phyloP scores from a whole-genome alignment of 257 asterid genomes.

The Solanum peruvianum region DNA sequence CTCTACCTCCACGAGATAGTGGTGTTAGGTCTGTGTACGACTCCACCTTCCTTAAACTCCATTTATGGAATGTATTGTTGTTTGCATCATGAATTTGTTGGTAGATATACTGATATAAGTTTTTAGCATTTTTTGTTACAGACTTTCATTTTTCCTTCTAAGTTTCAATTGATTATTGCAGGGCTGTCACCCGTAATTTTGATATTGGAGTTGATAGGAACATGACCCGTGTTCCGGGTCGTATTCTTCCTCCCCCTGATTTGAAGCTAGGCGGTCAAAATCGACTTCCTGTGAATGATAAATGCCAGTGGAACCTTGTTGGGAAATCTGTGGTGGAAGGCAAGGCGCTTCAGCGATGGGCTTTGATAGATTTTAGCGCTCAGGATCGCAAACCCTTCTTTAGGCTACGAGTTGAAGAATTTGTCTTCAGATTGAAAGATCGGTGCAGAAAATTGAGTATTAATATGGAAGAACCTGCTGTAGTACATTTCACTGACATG shows the following conservation, averaged over 20 bases:
- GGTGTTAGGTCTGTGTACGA: background rate
- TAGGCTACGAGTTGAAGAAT: background rate
- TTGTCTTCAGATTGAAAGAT: constrained; percentile 18
- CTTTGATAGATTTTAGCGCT: constrained; percentile 38
- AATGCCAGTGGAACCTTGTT: constrained; percentile 62
- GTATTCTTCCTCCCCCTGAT: constrained; percentile 48
- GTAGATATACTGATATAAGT: background rate
- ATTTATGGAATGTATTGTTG: too few species aligned
- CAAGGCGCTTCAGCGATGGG: constrained; percentile 49
- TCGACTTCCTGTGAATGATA: constrained; percentile 20
- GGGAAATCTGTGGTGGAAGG: constrained; percentile 31
- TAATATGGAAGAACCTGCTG: constrained; percentile 29
- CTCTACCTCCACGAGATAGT: background rate
- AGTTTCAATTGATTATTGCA: constrained; percentile 1
- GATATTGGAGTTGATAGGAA: constrained; percentile 21
- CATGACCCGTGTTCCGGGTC: constrained; percentile 52
- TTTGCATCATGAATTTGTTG: background rate
- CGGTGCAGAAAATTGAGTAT: constrained; percentile 35
- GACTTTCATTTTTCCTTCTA: background rate
- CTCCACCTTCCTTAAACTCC: background rate
- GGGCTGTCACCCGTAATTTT: constrained; percentile 28
- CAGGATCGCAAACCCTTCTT: background rate
- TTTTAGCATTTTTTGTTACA: background rate
- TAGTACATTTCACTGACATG: constrained; percentile 9
- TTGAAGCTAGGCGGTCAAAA: constrained; percentile 34